phyloP scores from a whole-genome alignment of 257 asterid genomes.

The Solanum tacnaense region DNA sequence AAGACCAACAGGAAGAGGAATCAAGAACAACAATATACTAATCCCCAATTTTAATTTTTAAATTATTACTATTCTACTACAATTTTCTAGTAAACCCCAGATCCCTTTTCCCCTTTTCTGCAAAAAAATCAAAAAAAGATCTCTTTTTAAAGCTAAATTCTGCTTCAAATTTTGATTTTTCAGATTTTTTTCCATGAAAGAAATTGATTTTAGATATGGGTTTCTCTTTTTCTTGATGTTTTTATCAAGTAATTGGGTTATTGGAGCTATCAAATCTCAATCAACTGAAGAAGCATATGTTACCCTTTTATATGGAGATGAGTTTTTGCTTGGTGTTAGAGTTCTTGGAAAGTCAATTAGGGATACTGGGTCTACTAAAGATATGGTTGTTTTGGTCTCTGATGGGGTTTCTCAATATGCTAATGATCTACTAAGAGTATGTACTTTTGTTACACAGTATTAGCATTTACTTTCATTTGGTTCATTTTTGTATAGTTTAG shows the following conservation, averaged over 20 bases:
- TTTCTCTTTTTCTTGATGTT: not conserved
- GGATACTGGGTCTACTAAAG: conserved; percentile 73
- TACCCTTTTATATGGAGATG: conserved; percentile 90
- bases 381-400: conserved; percentile 88
- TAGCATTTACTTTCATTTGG: not conserved
- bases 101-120: not conserved
- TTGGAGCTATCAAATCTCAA: conserved; percentile 4
- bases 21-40: not conserved
- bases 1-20: not conserved
- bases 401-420: conserved; percentile 87
- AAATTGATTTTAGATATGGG: not conserved
- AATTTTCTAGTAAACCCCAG: not conserved
- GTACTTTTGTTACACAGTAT: not conserved
- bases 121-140: not conserved
- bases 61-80: not conserved
- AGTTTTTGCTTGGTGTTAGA: conserved; percentile 80
- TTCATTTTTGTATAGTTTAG: not conserved
- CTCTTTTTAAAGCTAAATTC: not conserved
- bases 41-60: not conserved
- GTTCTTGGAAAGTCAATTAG: conserved; percentile 94
- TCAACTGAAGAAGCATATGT: conserved; percentile 72
- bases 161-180: not conserved
- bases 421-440: conserved; percentile 59
- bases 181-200: not conserved
- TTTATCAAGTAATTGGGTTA: not conserved